phyloP scores from a whole-genome alignment of 75 land plant genomes.

The Picea glauca region DNA sequence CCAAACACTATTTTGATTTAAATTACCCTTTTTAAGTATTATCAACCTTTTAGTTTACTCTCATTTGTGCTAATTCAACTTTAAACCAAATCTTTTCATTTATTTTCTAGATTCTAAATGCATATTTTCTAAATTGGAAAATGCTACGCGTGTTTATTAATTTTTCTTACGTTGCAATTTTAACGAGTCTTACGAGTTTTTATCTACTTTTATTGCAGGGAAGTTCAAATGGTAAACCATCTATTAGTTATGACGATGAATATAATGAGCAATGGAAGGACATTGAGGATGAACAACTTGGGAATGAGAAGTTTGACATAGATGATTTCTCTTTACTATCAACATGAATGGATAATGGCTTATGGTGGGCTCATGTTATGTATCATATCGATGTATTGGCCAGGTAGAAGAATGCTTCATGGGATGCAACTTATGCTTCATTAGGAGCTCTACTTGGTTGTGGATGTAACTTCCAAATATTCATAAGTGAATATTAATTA shows the following conservation, averaged over 20 bases:
- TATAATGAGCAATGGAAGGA: slow-evolving; percentile 1
- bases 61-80: neutral
- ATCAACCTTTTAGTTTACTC: neutral
- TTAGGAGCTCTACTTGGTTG: too few species aligned
- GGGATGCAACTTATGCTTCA: too few species aligned
- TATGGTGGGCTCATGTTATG: neutral
- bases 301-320: neutral
- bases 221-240: neutral
- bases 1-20: too few species aligned
- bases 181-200: neutral
- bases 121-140: neutral
- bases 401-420: too few species aligned
- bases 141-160: neutral
- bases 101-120: neutral
- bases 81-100: neutral
- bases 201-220: neutral
- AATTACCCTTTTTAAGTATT: too few species aligned
- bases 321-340: neutral
- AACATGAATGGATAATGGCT: neutral
- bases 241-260: neutral
- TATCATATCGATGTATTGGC: neutral
- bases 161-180: neutral
- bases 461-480: too few species aligned
- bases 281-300: neutral
- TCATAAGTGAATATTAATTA: too few species aligned